phyloP scores from a whole-genome alignment of 768 basidiomycete genomes.

The Russula foetens region DNA sequence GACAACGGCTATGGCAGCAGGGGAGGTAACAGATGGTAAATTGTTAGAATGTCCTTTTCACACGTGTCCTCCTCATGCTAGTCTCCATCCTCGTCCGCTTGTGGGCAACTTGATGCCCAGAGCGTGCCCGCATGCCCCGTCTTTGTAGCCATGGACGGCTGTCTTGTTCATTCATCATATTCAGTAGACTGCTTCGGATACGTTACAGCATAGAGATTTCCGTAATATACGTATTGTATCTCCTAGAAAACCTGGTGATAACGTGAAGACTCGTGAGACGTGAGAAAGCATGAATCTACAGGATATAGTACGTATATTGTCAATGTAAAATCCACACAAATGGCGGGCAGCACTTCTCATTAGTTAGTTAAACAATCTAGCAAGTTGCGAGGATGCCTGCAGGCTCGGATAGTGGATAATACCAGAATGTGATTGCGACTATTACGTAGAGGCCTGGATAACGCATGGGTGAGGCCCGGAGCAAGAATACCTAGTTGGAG shows the following conservation, averaged over 20 bases:
- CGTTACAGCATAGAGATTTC: slow-evolving; percentile 8
- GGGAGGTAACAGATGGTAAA: slow-evolving; percentile 29
- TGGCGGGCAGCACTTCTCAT: too few relatives aligned
- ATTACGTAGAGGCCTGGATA: slow-evolving; percentile 57
- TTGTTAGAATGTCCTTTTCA: neutral
- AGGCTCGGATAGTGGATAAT: slow-evolving; percentile 32
- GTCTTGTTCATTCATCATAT: slow-evolving; percentile 2
- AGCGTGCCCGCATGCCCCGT: neutral
- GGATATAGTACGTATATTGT: too few relatives aligned
- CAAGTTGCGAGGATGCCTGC: slow-evolving; percentile 9
- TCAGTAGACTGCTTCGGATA: slow-evolving; percentile 11
- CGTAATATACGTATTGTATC: slow-evolving; percentile 9
- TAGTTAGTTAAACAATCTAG: too few relatives aligned
- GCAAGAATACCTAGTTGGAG: neutral
- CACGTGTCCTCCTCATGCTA: neutral
- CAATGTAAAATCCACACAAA: too few relatives aligned
- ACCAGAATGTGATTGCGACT: slow-evolving; percentile 64
- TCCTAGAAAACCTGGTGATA: neutral
- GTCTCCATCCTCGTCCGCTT: neutral
- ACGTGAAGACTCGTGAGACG: too few relatives aligned
- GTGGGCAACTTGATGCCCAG: neutral
- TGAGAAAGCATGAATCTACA: too few relatives aligned
- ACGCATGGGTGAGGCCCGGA: slow-evolving; percentile 3
- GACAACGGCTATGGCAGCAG: slow-evolving; percentile 33
- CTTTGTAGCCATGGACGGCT: neutral